These are phyloP conservation scores for Parascedosporium putredinis DNA, from an alignment of 2,329 filamentous ascomycete species.

Conservation along the genomic window DNA sequence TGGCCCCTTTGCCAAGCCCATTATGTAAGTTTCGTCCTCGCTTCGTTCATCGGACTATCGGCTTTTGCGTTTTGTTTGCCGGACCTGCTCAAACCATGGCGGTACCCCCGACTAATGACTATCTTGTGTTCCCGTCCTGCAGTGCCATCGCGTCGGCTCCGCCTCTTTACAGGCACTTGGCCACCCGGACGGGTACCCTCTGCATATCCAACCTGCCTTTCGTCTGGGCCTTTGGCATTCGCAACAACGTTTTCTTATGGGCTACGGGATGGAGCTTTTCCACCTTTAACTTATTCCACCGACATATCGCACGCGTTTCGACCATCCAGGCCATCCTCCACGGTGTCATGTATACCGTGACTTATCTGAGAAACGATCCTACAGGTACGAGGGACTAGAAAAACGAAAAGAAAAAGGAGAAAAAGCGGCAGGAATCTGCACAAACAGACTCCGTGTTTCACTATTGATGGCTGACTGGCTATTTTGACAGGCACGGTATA, in stretches of 20 bases:
- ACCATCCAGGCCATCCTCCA: slow-evolving; percentile 2
- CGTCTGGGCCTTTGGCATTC: slow-evolving; percentile 10
- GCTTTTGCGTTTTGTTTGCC: no score
- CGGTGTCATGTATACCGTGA: background rate
- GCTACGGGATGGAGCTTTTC: slow-evolving; percentile 3
- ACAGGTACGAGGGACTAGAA: no score
- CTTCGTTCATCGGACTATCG: no score
- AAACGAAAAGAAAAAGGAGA: no score
- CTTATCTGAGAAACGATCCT: background rate
- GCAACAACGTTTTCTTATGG: slow-evolving; percentile 3
- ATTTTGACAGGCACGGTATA: background rate
- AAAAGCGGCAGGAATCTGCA: no score
- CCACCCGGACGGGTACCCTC: slow-evolving; percentile 14
- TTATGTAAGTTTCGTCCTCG: slow-evolving; percentile 11
- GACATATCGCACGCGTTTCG: background rate
- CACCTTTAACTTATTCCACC: slow-evolving; percentile 2
- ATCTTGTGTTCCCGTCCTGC: background rate
- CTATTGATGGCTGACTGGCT: background rate
- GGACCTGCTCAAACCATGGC: background rate
- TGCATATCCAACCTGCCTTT: slow-evolving; percentile 12
- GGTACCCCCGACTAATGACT: background rate
- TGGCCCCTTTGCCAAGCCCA: slow-evolving; percentile 11
- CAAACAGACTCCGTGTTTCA: background rate
- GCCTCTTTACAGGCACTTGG: slow-evolving; percentile 12
- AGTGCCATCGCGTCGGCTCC: background rate